phyloP scores from a whole-genome alignment of 192 early-diverging fungal species.

The Gryganskiella cystojenkinii region DNA sequence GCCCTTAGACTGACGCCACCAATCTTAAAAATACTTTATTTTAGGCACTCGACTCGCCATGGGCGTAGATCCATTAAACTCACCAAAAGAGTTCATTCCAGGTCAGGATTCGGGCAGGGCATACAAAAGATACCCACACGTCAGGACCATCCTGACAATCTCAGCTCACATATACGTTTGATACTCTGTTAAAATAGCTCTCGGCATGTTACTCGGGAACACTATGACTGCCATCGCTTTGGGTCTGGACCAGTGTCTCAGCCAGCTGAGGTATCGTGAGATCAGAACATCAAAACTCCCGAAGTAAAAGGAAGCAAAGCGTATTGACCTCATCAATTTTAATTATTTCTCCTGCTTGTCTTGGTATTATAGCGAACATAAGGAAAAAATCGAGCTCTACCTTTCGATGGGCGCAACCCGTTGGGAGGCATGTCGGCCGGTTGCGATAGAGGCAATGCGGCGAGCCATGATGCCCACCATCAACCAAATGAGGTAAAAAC shows the following conservation, averaged over 20 bases:
- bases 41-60: constrained; percentile 73
- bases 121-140: not conserved
- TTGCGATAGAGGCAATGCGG: constrained; percentile 77
- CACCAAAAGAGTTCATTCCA: constrained; percentile 85
- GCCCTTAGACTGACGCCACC: not conserved
- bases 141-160: not conserved
- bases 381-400: constrained; percentile 59
- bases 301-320: too few relatives aligned
- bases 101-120: constrained; percentile 21
- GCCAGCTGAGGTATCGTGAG: constrained; percentile 70
- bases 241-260: constrained; percentile 69
- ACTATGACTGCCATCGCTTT: constrained; percentile 78
- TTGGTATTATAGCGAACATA: constrained; percentile 48
- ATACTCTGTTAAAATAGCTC: constrained; percentile 42
- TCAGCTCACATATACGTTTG: not conserved
- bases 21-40: not conserved
- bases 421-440: constrained; percentile 82
- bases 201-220: constrained; percentile 92
- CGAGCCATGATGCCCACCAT: constrained; percentile 84
- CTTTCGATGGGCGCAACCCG: constrained; percentile 82
- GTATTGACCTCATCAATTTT: not conserved
- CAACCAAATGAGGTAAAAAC: constrained; percentile 71
- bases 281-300: too few relatives aligned
- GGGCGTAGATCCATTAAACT: constrained; percentile 73
- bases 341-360: not conserved